phyloP scores from a whole-genome alignment of 1,284 basidiomycete genomes.

The Anthracocystis setariae region DNA sequence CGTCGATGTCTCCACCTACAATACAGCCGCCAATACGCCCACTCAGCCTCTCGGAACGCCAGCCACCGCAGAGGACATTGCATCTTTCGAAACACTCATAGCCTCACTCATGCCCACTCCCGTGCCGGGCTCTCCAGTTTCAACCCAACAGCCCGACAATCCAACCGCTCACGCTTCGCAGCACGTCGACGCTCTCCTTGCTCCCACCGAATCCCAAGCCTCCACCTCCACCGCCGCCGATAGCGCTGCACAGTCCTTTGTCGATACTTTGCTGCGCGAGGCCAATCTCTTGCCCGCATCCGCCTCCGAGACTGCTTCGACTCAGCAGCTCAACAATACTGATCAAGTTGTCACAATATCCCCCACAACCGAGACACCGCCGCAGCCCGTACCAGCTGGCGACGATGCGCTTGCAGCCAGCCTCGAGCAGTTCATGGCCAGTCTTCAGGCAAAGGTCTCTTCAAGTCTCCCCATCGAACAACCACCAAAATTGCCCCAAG shows the following conservation, averaged over 20 bases:
- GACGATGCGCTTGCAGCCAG: slow-evolving; percentile 52
- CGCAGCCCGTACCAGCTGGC: slow-evolving; percentile 7
- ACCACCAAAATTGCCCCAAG: background rate
- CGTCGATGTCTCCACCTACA: slow-evolving; percentile 16
- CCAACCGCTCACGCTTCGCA: background rate
- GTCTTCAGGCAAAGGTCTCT: slow-evolving; percentile 31
- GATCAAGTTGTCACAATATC: background rate
- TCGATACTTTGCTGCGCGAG: slow-evolving; percentile 39
- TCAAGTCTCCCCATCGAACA: slow-evolving; percentile 22
- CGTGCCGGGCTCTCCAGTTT: slow-evolving; percentile 21
- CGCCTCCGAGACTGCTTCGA: background rate
- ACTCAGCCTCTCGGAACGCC: slow-evolving; percentile 42
- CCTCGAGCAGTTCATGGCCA: slow-evolving; percentile 58
- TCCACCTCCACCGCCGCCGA: slow-evolving; percentile 10
- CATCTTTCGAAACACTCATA: slow-evolving; percentile 43
- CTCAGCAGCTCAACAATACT: background rate
- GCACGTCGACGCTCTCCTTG: slow-evolving; percentile 7
- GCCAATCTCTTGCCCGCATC: slow-evolving; percentile 37
- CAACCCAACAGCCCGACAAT: background rate
- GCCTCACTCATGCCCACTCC: slow-evolving; percentile 50
- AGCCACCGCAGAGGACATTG: slow-evolving; percentile 37
- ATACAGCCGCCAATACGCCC: slow-evolving; percentile 29
- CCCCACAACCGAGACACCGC: slow-evolving; percentile 1
- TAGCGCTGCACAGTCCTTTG: slow-evolving; percentile 37
- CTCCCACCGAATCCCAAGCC: slow-evolving; percentile 12